Conservation (phyloP, 345 rosid species). For the Eutrema heterophyllum region DNA sequence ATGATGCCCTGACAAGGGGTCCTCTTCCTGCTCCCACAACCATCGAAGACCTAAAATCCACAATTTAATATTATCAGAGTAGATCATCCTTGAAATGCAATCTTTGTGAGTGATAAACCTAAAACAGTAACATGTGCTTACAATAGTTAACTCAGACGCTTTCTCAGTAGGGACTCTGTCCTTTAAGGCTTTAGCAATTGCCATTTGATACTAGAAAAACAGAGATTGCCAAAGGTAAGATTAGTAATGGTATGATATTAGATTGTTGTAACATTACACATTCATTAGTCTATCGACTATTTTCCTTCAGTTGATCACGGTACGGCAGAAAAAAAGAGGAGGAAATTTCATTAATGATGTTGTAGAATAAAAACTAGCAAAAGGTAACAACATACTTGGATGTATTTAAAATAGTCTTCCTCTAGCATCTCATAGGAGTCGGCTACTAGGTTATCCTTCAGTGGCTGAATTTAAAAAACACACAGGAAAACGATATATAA, state of each 20-base stretch:
- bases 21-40: conserved; percentile 98
- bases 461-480: conserved; percentile 46
- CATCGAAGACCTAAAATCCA: conserved; percentile 58
- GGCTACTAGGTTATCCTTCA: conserved; percentile 81
- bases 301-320: too few species aligned
- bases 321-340: too few species aligned
- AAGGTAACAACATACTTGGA: conserved; percentile 42
- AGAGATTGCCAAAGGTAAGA: conserved; percentile 6
- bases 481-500: background rate
- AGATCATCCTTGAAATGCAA: background rate
- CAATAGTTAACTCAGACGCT: conserved; percentile 49
- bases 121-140: conserved; percentile 27
- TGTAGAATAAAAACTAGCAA: background rate
- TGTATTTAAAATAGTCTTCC: conserved; percentile 65
- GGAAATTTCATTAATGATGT: background rate
- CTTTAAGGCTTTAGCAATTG: conserved; percentile 64
- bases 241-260: background rate
- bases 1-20: conserved; percentile 72
- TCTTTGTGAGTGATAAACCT: background rate
- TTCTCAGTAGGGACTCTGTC: conserved; percentile 63
- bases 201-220: conserved; percentile 64
- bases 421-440: conserved; percentile 72
- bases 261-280: background rate
- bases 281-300: background rate
- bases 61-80: background rate